Conservation (phyloP, 2,329 filamentous ascomycete genomes). For the Venturia effusa region DNA sequence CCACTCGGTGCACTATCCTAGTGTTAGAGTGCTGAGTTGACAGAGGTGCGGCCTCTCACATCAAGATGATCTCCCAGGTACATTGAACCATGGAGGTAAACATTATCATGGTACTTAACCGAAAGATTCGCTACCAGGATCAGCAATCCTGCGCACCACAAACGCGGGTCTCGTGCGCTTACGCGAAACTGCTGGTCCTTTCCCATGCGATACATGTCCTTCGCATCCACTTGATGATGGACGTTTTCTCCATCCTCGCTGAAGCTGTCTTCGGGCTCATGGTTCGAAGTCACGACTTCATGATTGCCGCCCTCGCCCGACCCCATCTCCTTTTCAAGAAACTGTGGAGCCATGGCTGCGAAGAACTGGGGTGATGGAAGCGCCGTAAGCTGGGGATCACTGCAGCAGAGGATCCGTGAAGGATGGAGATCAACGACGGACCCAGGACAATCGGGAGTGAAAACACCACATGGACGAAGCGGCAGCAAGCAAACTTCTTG, state of each 20-base stretch:
- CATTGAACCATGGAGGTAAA: conserved; percentile 11
- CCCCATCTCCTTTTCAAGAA: neutral
- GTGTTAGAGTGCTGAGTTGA: neutral
- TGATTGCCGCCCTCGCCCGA: neutral
- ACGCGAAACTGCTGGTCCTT: conserved; percentile 13
- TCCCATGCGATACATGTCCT: conserved; percentile 14
- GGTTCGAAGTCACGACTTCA: neutral
- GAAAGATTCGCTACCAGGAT: conserved; percentile 10
- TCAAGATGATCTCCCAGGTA: conserved; percentile 12
- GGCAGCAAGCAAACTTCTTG: neutral
- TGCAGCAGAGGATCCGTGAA: neutral
- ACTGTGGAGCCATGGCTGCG: neutral
- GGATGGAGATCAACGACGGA: neutral
- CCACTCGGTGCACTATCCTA: neutral
- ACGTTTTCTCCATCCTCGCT: neutral
- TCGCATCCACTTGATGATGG: neutral
- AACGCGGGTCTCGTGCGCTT: neutral
- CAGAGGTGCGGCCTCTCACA: conserved; percentile 2
- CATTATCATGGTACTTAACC: conserved; percentile 10
- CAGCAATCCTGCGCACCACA: neutral
- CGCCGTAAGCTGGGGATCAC: neutral
- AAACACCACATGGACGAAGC: neutral
- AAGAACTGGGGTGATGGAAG: neutral
- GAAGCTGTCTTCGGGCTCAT: neutral
- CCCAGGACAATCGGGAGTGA: neutral